These are phyloP conservation scores for Lecanicillium sp. DNA, from an alignment of 2,329 filamentous ascomycete species.

Conservation along the genomic window DNA sequence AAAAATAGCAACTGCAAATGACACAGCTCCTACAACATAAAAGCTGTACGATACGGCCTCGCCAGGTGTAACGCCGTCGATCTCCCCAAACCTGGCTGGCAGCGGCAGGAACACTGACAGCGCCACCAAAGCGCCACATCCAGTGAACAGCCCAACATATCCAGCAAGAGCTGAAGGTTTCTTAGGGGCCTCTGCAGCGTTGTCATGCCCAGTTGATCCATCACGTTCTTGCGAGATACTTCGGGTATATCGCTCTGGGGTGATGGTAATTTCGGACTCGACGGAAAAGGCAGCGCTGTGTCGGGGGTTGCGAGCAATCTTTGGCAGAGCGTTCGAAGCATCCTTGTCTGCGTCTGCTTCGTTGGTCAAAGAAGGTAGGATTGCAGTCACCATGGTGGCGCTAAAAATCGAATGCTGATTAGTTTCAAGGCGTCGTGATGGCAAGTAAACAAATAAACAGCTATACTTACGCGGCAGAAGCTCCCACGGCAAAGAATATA, in stretches of 20 bases:
- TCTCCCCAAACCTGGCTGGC: conserved; percentile 66
- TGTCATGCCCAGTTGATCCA: conserved; percentile 11
- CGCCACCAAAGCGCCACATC: conserved; percentile 82
- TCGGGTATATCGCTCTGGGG: conserved; percentile 49
- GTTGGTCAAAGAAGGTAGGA: conserved; percentile 65
- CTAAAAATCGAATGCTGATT: conserved; percentile 22
- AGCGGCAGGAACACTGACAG: conserved; percentile 77
- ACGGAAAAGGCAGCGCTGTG: conserved; percentile 58
- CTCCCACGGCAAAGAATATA: conserved; percentile 82
- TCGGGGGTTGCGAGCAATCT: conserved; percentile 33
- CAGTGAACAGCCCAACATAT: conserved; percentile 85
- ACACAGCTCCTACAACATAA: conserved; percentile 71
- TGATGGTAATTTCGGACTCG: conserved; percentile 68
- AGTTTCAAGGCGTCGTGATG: conserved; percentile 1
- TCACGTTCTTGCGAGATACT: conserved; percentile 22
- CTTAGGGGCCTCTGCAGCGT: conserved; percentile 20
- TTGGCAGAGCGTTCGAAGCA: conserved; percentile 19
- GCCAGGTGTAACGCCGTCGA: conserved; percentile 61
- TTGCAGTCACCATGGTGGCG: conserved; percentile 94
- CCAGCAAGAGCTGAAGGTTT: conserved; percentile 64
- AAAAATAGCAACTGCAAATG: conserved; percentile 62
- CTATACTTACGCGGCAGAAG: conserved; percentile 65
- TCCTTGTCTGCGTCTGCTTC: conserved; percentile 28
- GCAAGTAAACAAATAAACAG: conserved; percentile 5
- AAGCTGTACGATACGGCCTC: conserved; percentile 76